phyloP scores from a whole-genome alignment of 2,329 filamentous ascomycete species.

The Trichophyton schoenleinii region DNA sequence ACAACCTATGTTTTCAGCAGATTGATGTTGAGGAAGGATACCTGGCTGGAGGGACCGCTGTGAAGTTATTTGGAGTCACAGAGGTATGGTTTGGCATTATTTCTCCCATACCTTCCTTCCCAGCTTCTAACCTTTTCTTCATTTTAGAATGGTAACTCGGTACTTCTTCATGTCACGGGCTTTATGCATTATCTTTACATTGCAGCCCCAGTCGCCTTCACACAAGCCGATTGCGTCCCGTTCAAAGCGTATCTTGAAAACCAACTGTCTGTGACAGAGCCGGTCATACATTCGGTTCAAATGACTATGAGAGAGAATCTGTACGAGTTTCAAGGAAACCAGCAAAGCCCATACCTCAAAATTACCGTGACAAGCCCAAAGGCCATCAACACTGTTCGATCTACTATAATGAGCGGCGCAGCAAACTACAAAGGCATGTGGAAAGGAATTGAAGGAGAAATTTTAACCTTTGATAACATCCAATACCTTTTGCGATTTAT shows the following conservation, averaged over 20 bases:
- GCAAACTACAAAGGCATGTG: slow-evolving; percentile 89
- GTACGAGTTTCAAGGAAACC: slow-evolving; percentile 87
- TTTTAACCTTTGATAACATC: slow-evolving; percentile 90
- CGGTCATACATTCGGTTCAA: slow-evolving; percentile 65
- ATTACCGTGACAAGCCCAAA: slow-evolving; percentile 87
- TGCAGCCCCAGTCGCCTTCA: slow-evolving; percentile 72
- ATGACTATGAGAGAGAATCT: slow-evolving; percentile 81
- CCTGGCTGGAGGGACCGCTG: slow-evolving; percentile 58
- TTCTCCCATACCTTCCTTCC: neutral
- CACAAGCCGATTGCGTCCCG: slow-evolving; percentile 59
- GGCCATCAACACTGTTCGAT: slow-evolving; percentile 62
- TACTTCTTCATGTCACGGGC: slow-evolving; percentile 85
- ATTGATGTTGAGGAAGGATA: slow-evolving; percentile 91
- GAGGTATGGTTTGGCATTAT: slow-evolving; percentile 39
- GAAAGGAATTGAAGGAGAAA: slow-evolving; percentile 50
- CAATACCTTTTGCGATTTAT: slow-evolving; percentile 94
- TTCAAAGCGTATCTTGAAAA: slow-evolving; percentile 73
- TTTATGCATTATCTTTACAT: slow-evolving; percentile 96
- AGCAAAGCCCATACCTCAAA: slow-evolving; percentile 82
- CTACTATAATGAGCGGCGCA: slow-evolving; percentile 57
- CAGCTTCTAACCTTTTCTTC: slow-evolving; percentile 4
- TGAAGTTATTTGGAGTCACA: slow-evolving; percentile 91
- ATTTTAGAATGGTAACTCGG: slow-evolving; percentile 61
- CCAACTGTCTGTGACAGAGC: slow-evolving; percentile 59
- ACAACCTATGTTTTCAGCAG: slow-evolving; percentile 79